These are phyloP conservation scores for Podila epicladia DNA, from an alignment of 192 early-diverging fungal genomes.

Conservation along the genomic window DNA sequence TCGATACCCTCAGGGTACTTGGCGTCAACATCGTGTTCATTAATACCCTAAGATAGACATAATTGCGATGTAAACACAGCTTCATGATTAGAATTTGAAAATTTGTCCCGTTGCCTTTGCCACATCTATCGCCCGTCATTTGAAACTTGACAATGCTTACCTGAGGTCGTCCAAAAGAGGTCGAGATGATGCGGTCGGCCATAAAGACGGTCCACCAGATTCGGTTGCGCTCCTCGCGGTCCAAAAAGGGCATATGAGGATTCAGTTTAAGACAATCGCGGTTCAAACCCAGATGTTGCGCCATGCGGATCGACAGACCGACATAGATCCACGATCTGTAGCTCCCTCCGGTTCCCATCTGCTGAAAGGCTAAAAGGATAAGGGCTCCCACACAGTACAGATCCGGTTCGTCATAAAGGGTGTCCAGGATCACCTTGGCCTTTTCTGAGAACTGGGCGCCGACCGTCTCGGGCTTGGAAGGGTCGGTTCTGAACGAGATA, in stretches of 20 bases:
- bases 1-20: constrained; percentile 57
- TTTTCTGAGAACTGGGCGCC: constrained; percentile 70
- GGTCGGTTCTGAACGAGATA: constrained; percentile 48
- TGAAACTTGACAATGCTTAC: constrained; percentile 23
- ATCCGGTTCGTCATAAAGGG: constrained; percentile 67
- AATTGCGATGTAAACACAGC: too few relatives aligned
- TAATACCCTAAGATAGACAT: constrained; percentile 47
- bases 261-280: constrained; percentile 57
- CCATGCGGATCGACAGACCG: constrained; percentile 64
- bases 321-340: constrained; percentile 77
- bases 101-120: not conserved
- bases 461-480: constrained; percentile 54
- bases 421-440: constrained; percentile 75
- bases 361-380: constrained; percentile 70
- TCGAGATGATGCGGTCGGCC: constrained; percentile 71
- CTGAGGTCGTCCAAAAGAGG: constrained; percentile 73
- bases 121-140: not conserved
- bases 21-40: constrained; percentile 67
- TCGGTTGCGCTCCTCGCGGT: constrained; percentile 68
- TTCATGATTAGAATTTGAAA: too few relatives aligned
- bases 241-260: constrained; percentile 41
- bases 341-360: constrained; percentile 71
- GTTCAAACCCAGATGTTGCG: constrained; percentile 67
- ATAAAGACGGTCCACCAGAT: constrained; percentile 85
- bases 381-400: constrained; percentile 72